Evolutionary conservation across 371 early-diverging fungal species (phyloP).

Genomic region (Mortierella sp.): DNA sequence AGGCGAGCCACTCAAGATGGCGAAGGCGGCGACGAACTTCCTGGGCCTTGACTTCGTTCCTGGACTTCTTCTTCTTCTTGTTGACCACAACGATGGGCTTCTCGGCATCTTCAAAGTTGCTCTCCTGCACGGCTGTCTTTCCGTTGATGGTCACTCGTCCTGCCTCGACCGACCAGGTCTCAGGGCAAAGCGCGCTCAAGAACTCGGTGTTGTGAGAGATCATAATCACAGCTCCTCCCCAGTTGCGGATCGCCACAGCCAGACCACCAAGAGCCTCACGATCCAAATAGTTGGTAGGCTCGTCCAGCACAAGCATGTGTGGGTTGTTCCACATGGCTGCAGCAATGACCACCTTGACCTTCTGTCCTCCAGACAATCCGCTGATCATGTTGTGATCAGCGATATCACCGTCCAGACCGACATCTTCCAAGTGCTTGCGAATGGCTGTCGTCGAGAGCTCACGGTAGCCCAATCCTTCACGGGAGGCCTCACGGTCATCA

Average conservation of each 20-base stretch:
- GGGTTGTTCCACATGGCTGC: conserved; percentile 87
- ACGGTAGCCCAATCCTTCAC: conserved; percentile 78
- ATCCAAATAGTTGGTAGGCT: conserved; percentile 93
- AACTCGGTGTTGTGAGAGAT: conserved; percentile 90
- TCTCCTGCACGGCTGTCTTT: conserved; percentile 66
- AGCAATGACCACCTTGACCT: conserved; percentile 88
- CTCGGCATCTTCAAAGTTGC: conserved; percentile 69
- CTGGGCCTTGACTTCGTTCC: conserved; percentile 77
- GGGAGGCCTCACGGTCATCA: conserved; percentile 84
- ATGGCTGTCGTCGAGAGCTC: conserved; percentile 73
- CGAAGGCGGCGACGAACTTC: conserved; percentile 76
- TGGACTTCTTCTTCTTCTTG: conserved; percentile 87
- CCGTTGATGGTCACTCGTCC: conserved; percentile 65
- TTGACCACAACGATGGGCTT: conserved; percentile 69
- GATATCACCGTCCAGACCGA: conserved; percentile 84
- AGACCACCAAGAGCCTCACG: conserved; percentile 88
- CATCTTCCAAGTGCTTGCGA: conserved; percentile 78
- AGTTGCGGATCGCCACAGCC: conserved; percentile 81
- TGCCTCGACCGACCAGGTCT: conserved; percentile 79
- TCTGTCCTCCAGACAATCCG: conserved; percentile 88
- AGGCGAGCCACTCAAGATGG: conserved; percentile 75
- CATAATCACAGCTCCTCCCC: conserved; percentile 89
- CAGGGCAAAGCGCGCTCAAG: conserved; percentile 81
- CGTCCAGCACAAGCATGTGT: conserved; percentile 84
- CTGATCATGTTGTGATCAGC: conserved; percentile 77